Conservation (phyloP, 2,329 filamentous ascomycete species). For the Microcera coccophila region DNA sequence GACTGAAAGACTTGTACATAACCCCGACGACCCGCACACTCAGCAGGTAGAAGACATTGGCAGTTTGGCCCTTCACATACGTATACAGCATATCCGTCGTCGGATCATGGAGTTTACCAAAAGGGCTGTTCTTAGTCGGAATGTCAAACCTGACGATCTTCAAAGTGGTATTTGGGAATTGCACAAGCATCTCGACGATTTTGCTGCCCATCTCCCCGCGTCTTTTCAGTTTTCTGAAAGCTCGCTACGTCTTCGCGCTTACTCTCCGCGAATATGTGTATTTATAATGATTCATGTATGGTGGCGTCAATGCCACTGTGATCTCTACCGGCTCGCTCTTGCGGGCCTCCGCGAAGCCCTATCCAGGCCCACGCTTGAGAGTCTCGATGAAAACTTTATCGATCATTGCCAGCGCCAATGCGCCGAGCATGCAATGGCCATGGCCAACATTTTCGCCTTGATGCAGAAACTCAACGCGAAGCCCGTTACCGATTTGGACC, state of each 20-base stretch:
- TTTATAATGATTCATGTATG: slow-evolving; percentile 59
- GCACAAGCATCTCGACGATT: slow-evolving; percentile 49
- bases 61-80: slow-evolving; percentile 53
- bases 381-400: slow-evolving; percentile 47
- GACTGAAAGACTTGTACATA: slow-evolving; percentile 49
- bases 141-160: slow-evolving; percentile 42
- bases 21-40: slow-evolving; percentile 39
- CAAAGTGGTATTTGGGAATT: slow-evolving; percentile 42
- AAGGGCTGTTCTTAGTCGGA: slow-evolving; percentile 33
- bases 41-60: slow-evolving; percentile 49
- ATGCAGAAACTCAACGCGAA: slow-evolving; percentile 50
- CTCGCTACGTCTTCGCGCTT: slow-evolving; percentile 52
- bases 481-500: slow-evolving; percentile 52
- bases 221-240: slow-evolving; percentile 57
- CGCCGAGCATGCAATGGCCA: slow-evolving; percentile 51
- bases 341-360: slow-evolving; percentile 50
- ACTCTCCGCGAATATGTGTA: slow-evolving; percentile 54
- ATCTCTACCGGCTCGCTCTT: slow-evolving; percentile 52
- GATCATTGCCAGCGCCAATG: slow-evolving; percentile 49
- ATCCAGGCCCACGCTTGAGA: slow-evolving; percentile 40
- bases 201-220: slow-evolving; percentile 49
- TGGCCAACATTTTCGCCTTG: slow-evolving; percentile 53
- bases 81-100: slow-evolving; percentile 52
- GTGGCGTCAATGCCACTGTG: slow-evolving; percentile 57
- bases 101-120: slow-evolving; percentile 53